Base-by-base conservation (phyloP, 345 rosid genomes). In the Eucalyptus fibrosa region DNA sequence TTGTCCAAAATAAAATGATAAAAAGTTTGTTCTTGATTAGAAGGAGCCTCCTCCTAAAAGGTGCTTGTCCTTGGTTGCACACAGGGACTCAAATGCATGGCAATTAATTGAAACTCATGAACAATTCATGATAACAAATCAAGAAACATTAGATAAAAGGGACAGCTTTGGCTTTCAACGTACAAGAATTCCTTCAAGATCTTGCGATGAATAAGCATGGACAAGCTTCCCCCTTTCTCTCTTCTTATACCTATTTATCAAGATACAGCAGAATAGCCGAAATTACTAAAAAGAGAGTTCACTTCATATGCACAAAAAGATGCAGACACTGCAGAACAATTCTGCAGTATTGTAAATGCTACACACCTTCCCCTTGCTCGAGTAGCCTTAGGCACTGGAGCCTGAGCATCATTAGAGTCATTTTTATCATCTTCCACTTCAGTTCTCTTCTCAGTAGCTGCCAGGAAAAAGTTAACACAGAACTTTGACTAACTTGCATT, bases 191-290 rank as follows among this genome's bases (percentile, higher is more conserved):
- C 99, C 99, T 91, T 94, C 96, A 90, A 98, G 98, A 93, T 98
- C 99, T 90, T 94, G 94, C 6, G 95, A 92, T 45, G 99, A 95
- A 93, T 97, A 98, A 45, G 96, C 93, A 86, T 91, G 92, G 50
- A 97, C 99, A 93, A 91, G 96, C 95, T 98, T 98, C 90, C 97
- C 99, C 77, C 92, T 94, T 92, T 98, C 99, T 93, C 99, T 95
- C 90, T 91, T 97, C 89, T 94, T 92, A 90, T 97, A 98, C 92
- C 91, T 90, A 62, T 65, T 51, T 28, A 87, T n/a, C 32, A 65
- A 49, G 28, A 40, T 11, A 21, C 42, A 40, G 28, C 30, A 77
- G 30, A 40, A 77, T 77, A 77, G 47, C 47, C 30, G 9, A 77
- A 77, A 40, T 77, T 21, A 77, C 30, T 40, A 77, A 77, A 77